Conservation (phyloP, 2,329 filamentous ascomycete species). For the Dactylellina sp. region DNA sequence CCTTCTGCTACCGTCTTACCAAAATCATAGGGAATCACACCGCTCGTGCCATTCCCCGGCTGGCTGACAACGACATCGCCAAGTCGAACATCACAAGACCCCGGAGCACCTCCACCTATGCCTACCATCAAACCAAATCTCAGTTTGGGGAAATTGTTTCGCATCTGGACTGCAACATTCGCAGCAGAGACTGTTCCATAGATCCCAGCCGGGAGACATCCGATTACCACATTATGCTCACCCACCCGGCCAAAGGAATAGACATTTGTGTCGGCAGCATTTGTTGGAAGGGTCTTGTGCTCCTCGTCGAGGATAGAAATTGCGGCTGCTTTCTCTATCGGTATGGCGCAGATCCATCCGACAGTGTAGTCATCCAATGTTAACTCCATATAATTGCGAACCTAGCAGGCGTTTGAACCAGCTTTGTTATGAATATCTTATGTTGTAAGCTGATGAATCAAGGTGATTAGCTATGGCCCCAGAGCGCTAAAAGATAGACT, state of each 20-base stretch:
- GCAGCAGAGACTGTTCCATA: conserved; percentile 52
- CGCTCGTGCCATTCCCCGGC: neutral
- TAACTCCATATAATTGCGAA: conserved; percentile 1
- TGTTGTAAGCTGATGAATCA: too few relatives aligned
- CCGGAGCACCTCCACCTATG: conserved; percentile 58
- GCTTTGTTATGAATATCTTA: too few relatives aligned
- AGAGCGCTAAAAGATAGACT: too few relatives aligned
- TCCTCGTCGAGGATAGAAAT: conserved; percentile 44
- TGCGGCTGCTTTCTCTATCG: conserved; percentile 56
- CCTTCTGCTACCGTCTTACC: too few relatives aligned
- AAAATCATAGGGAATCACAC: conserved; percentile 16
- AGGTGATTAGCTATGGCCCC: too few relatives aligned
- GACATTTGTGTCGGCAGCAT: conserved; percentile 33
- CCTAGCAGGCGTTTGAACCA: too few relatives aligned
- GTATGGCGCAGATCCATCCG: conserved; percentile 58
- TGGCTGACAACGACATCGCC: conserved; percentile 49
- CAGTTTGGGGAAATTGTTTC: conserved; percentile 34
- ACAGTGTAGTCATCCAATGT: conserved; percentile 45
- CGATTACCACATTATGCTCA: conserved; percentile 56
- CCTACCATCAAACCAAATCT: conserved; percentile 56
- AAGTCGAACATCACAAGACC: conserved; percentile 32
- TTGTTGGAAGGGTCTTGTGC: conserved; percentile 5
- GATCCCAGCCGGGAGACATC: conserved; percentile 51
- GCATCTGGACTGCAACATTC: conserved; percentile 50
- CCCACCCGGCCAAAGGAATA: conserved; percentile 54